Conservation (phyloP, 164 flowering plant species). For the Chimonanthus salicifolius region DNA sequence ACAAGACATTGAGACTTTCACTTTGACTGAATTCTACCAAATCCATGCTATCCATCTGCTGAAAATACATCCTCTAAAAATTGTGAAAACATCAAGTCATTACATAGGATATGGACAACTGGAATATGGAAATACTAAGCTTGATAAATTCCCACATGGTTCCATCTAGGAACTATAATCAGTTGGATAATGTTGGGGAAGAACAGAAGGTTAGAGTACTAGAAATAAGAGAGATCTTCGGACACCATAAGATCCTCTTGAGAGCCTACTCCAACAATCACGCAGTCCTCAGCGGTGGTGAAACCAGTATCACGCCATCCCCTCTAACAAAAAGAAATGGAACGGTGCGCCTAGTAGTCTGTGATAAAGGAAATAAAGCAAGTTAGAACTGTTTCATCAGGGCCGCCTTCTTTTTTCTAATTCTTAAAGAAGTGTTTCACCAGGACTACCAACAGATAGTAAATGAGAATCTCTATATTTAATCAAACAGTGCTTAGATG, state of each 20-base stretch:
- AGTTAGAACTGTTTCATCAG: constrained; percentile 1
- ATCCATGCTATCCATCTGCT: no score
- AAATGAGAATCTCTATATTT: not conserved
- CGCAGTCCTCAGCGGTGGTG: constrained; percentile 90
- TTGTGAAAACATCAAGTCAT: no score
- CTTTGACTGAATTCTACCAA: no score
- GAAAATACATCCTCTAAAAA: no score
- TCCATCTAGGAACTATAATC: not conserved
- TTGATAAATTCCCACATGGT: not conserved
- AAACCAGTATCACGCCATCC: constrained; percentile 91
- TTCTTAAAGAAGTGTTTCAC: no score
- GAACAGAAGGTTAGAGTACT: not conserved
- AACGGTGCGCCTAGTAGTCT: constrained; percentile 80
- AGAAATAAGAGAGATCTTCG: not conserved
- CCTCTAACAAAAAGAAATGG: constrained; percentile 94
- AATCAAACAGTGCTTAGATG: not conserved
- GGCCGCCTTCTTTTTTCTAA: not conserved
- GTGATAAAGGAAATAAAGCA: constrained; percentile 16
- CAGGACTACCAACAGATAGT: not conserved
- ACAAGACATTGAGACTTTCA: no score
- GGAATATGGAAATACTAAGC: no score
- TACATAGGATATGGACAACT: no score
- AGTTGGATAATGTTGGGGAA: constrained; percentile 1
- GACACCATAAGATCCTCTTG: not conserved
- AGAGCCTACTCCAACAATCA: constrained; percentile 17